phyloP scores from a whole-genome alignment of 768 basidiomycete genomes.

The Leucogyrophana mollusca region DNA sequence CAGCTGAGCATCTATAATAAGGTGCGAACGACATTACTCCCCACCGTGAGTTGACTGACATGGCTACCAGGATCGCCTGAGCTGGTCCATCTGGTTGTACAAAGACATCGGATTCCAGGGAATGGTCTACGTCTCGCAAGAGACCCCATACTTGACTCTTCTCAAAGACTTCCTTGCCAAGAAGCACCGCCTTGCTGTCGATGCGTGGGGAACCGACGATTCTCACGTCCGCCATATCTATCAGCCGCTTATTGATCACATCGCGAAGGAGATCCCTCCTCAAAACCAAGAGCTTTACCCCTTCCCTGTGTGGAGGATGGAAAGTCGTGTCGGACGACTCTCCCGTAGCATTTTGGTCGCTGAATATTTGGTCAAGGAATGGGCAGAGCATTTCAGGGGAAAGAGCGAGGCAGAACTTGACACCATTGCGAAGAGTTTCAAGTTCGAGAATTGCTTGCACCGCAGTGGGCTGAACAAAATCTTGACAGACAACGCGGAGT shows the following conservation, averaged over 20 bases:
- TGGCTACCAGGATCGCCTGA: constrained; percentile 51
- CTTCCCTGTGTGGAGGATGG: constrained; percentile 60
- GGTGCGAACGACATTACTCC: constrained; percentile 26
- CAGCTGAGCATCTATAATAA: constrained; percentile 72
- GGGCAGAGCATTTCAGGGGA: constrained; percentile 68
- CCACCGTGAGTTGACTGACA: background rate
- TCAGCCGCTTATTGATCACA: constrained; percentile 61
- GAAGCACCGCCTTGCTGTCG: constrained; percentile 75
- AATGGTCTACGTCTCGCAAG: constrained; percentile 71
- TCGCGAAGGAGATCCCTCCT: constrained; percentile 53
- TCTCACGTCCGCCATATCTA: constrained; percentile 55
- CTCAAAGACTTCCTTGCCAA: constrained; percentile 69
- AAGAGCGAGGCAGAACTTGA: constrained; percentile 64
- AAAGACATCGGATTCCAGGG: constrained; percentile 88
- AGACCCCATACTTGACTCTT: constrained; percentile 70
- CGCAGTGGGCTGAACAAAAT: constrained; percentile 64
- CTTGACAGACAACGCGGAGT: constrained; percentile 40
- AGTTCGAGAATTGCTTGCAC: constrained; percentile 65
- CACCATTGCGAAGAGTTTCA: constrained; percentile 72
- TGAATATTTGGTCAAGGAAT: constrained; percentile 71
- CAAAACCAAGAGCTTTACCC: constrained; percentile 60
- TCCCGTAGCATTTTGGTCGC: constrained; percentile 66
- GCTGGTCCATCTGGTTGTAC: constrained; percentile 89
- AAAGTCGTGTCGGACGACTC: constrained; percentile 53
- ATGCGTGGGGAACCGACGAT: constrained; percentile 78